A percentile compares a stretch with the other conserved stretches of the same genome.
These are phyloP conservation scores for Pholiota adiposa DNA, from an alignment of 1,284 basidiomycete genomes.

Conservation along the genomic window DNA sequence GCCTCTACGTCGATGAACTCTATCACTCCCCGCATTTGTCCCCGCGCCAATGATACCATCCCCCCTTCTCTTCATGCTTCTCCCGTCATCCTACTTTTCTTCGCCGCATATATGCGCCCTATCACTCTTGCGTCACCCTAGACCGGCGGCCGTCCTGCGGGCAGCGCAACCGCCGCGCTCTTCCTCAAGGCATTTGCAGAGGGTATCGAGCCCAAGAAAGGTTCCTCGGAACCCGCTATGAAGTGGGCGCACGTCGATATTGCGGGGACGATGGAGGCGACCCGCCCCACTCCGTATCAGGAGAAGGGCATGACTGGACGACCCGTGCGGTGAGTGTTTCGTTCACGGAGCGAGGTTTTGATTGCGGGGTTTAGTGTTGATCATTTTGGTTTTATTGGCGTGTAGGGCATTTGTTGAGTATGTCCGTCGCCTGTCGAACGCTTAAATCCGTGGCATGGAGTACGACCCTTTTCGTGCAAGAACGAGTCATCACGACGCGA, in stretches of 20 bases:
- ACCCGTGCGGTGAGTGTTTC: slow-evolving; percentile 64
- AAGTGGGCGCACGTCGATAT: slow-evolving; percentile 89
- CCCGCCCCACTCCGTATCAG: slow-evolving; percentile 63
- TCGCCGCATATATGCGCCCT: no score
- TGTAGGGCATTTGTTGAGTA: slow-evolving; percentile 48
- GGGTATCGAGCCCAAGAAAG: slow-evolving; percentile 63
- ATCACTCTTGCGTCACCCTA: slow-evolving; percentile 29
- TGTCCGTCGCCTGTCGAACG: slow-evolving; percentile 35
- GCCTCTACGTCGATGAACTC: no score
- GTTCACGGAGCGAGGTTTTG: not conserved
- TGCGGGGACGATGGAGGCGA: slow-evolving; percentile 80
- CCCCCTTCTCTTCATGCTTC: no score
- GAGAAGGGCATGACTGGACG: slow-evolving; percentile 83
- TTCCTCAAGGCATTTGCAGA: slow-evolving; percentile 85
- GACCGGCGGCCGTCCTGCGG: slow-evolving; percentile 77
- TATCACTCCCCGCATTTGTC: not conserved
- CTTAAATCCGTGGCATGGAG: slow-evolving; percentile 10
- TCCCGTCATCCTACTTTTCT: no score
- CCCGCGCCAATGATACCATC: not conserved
- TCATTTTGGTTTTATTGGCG: slow-evolving; percentile 2
- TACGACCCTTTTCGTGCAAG: not conserved
- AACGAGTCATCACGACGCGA: not conserved
- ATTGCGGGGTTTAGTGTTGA: not conserved
- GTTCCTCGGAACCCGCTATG: slow-evolving; percentile 48
- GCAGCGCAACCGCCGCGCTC: slow-evolving; percentile 82